Evolutionary conservation across 441 rosid genomes (phyloP), one percentile per base, ranked within the genome.

Genomic region (Kokia cookei): DNA sequence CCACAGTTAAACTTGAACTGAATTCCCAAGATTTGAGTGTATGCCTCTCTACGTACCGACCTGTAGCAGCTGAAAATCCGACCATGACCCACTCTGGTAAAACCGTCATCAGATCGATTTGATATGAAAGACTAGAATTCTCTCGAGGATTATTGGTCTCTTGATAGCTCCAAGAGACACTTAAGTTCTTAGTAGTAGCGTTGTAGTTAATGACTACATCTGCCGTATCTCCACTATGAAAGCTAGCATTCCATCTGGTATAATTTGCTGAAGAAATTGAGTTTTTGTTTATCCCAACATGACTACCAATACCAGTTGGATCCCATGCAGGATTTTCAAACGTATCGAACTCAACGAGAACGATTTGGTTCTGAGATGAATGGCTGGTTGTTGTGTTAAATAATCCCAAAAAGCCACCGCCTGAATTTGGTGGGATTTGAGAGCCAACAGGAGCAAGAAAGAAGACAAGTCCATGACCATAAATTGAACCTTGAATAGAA

Each of bases 151-250:
- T 72, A 27, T 77, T 47, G 0, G 74, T 76, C 0, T n/a, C n/a
- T 4, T 55, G 71, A 17, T 81, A 84, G 57, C n/a, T 63, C 86
- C 87, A 82, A 6, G 77, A 72, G 12, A 78, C 89, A 15, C 75
- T 78, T 42, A 87, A 65, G 35, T 83, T 86, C 58, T 42, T 78
- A 1, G 73, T 72, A 9, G 76, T 61, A 7, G 81, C 73, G 32
- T 80, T 75, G 65, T 83, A 87, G 2, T 73, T 29, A 50, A 87
- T 73, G 62, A 0, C 7, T 1, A 58, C 88, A 53, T 78, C 76
- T 6, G 74, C 73, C 14, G 73, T 67, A 2, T 35, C 47, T 0
- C 7, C 24, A 1, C 5, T 15, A 9, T 61, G 65, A 61, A 7
- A 32, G 65, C 22, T 63, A 35, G 48, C 67, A 37, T 63, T 63